phyloP scores from a whole-genome alignment of 2,329 filamentous ascomycete species.

The Ophiocordyceps sinensis region DNA sequence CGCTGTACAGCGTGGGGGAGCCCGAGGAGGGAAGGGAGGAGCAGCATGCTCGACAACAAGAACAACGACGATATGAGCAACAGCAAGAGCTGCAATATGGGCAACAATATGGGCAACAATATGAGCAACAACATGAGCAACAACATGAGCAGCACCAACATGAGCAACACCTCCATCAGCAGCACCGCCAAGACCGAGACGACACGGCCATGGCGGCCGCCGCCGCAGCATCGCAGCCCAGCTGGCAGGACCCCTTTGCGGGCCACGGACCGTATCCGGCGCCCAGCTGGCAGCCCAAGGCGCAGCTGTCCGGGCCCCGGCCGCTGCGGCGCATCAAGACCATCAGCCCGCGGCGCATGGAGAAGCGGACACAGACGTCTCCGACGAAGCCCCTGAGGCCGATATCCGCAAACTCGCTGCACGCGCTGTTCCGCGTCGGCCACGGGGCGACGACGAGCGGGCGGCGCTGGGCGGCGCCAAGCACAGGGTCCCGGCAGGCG shows the following conservation, averaged over 20 bases:
- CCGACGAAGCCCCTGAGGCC: conserved; percentile 6
- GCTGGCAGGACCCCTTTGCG: conserved; percentile 18
- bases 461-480: too few species aligned
- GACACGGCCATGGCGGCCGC: not conserved
- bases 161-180: not conserved
- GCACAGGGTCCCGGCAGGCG: too few species aligned
- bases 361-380: not conserved
- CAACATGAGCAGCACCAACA: too few species aligned
- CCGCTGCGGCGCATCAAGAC: conserved; percentile 8
- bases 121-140: too few species aligned
- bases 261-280: conserved; percentile 5
- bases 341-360: conserved; percentile 7
- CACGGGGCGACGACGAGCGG: not conserved
- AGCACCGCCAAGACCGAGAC: not conserved
- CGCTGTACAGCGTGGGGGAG: conserved; percentile 40
- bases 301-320: conserved; percentile 4
- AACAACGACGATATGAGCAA: not conserved
- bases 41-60: not conserved
- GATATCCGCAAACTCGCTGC: conserved; percentile 10
- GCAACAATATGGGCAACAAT: too few species aligned
- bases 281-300: conserved; percentile 1
- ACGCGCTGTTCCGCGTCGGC: not conserved
- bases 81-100: too few species aligned
- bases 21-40: conserved; percentile 18
- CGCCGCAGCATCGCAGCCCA: not conserved